Percentiles rank a stretch among this genome's conserved stretches.
These are phyloP conservation scores for Nemania bipapillata DNA, from an alignment of 2,329 filamentous ascomycete species.

Conservation along the genomic window DNA sequence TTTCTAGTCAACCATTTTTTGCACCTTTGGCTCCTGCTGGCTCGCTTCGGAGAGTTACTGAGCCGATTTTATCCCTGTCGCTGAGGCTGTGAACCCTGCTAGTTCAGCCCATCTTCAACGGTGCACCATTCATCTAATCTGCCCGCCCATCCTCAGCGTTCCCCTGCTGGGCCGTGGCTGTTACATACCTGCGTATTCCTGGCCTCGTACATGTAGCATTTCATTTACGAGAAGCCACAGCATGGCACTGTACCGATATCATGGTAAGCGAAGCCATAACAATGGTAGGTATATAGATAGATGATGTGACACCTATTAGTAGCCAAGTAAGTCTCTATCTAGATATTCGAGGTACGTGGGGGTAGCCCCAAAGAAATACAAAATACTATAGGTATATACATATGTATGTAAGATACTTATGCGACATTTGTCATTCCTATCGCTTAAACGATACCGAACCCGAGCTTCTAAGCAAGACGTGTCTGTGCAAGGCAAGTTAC, in stretches of 20 bases:
- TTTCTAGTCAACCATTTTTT: constrained; percentile 12
- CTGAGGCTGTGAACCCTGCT: constrained; percentile 37
- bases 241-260: neutral
- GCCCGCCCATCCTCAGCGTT: neutral
- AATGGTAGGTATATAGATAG: neutral
- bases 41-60: constrained; percentile 20
- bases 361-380: neutral
- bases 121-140: constrained; percentile 15
- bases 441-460: constrained; percentile 5
- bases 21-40: neutral
- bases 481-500: too few relatives aligned
- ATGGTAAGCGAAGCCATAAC: neutral
- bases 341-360: neutral
- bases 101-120: constrained; percentile 14
- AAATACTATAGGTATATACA: neutral
- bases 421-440: constrained; percentile 10
- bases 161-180: neutral
- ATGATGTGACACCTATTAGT: too few relatives aligned
- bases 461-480: neutral
- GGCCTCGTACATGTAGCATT: neutral
- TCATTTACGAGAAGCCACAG: neutral
- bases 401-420: neutral
- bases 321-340: too few relatives aligned
- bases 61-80: constrained; percentile 24
- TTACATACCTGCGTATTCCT: neutral